Percentiles rank a stretch among this genome's conserved stretches.
These are phyloP conservation scores for Hanseniaspora nectarophila DNA, from an alignment of 805 yeast genomes.

Conservation along the genomic window DNA sequence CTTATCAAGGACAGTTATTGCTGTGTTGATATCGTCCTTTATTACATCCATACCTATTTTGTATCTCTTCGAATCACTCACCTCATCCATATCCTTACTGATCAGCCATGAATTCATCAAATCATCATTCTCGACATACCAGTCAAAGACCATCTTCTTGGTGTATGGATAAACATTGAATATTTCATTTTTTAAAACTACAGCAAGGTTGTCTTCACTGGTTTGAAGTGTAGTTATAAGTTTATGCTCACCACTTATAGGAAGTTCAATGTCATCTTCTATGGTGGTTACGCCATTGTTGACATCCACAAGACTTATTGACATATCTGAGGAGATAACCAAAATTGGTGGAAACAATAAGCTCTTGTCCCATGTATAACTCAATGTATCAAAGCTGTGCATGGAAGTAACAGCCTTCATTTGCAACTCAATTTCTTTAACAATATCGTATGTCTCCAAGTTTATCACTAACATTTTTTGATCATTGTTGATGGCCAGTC, in stretches of 20 bases:
- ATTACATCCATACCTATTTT: not conserved
- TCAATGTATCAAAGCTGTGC: not conserved
- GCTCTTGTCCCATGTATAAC: not conserved
- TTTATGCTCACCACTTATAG: not conserved
- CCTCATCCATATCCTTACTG: not conserved
- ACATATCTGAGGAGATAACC: not conserved
- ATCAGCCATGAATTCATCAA: constrained; percentile 2
- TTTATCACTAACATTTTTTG: not conserved
- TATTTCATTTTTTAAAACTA: not conserved
- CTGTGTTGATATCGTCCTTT: not conserved
- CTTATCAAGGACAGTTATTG: not conserved
- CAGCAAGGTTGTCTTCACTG: not conserved
- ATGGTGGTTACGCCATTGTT: not conserved
- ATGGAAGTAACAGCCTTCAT: not conserved
- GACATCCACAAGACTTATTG: not conserved
- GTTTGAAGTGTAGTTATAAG: not conserved
- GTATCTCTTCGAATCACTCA: not conserved
- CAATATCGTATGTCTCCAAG: not conserved
- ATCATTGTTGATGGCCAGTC: not conserved
- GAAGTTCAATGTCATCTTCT: not conserved
- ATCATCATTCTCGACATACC: not conserved
- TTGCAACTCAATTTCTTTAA: not conserved
- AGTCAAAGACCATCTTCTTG: constrained; percentile 1
- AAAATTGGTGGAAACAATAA: not conserved
- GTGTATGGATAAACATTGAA: not conserved